phyloP scores from a whole-genome alignment of 2,329 filamentous ascomycete species.

The Trichoderma lentiforme region DNA sequence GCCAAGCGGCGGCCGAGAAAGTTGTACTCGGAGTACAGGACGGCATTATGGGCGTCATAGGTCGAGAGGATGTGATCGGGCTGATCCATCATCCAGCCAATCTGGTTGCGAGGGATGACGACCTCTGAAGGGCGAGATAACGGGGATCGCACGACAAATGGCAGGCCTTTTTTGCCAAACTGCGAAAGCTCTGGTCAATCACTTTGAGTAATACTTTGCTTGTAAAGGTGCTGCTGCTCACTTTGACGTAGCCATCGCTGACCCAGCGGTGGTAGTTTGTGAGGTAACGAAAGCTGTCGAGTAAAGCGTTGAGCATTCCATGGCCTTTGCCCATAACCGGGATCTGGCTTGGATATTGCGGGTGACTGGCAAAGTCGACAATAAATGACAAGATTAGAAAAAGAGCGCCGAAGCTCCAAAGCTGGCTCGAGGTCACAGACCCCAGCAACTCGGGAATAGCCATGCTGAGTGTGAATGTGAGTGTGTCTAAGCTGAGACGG shows the following conservation, averaged over 20 bases:
- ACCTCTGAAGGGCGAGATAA: conserved; percentile 42
- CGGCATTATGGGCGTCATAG: conserved; percentile 39
- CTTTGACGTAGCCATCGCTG: conserved; percentile 42
- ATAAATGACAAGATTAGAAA: conserved; percentile 39
- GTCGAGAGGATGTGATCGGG: conserved; percentile 44
- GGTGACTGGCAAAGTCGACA: conserved; percentile 38
- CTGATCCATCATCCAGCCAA: conserved; percentile 46
- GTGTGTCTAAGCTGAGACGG: not conserved
- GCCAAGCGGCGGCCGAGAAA: conserved; percentile 38
- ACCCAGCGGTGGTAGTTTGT: conserved; percentile 40
- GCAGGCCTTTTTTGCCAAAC: conserved; percentile 40
- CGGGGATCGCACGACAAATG: conserved; percentile 43
- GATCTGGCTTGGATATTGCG: conserved; percentile 39
- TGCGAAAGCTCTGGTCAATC: conserved; percentile 18
- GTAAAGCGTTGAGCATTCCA: conserved; percentile 35
- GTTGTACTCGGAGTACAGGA: conserved; percentile 40
- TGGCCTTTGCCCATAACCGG: conserved; percentile 40
- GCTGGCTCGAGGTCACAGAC: conserved; percentile 12
- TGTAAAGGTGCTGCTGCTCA: conserved; percentile 16
- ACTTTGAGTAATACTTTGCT: not conserved
- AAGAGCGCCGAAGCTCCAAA: not conserved
- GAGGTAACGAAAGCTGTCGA: conserved; percentile 40
- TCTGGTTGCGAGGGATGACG: conserved; percentile 42
- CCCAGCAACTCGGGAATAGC: conserved; percentile 14
- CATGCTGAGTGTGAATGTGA: conserved; percentile 2